Base-by-base conservation (phyloP, 2,329 filamentous ascomycete genomes). In the Fusarium citri region DNA sequence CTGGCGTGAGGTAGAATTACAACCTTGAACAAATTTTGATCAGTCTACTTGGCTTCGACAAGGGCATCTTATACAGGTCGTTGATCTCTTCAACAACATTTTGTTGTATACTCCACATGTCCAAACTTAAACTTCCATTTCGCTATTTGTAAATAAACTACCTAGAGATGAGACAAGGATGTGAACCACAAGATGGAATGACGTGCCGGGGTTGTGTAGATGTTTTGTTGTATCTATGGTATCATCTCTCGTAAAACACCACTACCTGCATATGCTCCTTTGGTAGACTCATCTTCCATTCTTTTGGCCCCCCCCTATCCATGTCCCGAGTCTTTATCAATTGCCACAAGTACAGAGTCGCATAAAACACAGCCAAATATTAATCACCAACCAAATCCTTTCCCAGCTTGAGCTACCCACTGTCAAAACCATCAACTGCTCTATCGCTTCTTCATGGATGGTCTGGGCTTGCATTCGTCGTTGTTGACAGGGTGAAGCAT, bases 401-500 rank as follows among this genome's bases (percentile, higher is more conserved):
- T 31, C 50, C 20, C 31, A 31, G 49, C 26, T 25, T 51, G 14
- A 55, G 20, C 23, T 26, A 37, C 61, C 55, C 46, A 22, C 42
- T 53, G 25, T 42, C 45, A 55, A 53, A 30, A 22, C 23, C 50
- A 53, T 40, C 25, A 18, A 26, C 28, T 37, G 22, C 22, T 76
- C 74, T 86, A 88, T 78, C 86, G 83, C 83, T 89, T 89, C 85
- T 89, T 89, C 48, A 84, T 81, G 40, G 81, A 85, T 18, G 86
- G 85, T n/a, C 87, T 79, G 26, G 87, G 87, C 81, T 89, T 89
- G 81, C 87, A 89, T 78, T 89, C 87, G 57, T 89, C 87, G 41
- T 80, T 80, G 67, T 83, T 83, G 15, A 97, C 88, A 3, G 92
- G 90, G 78, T 97, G 93, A 78, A 97, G 85, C 90, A 94, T 94